Evolutionary conservation across 2,329 filamentous ascomycete genomes (phyloP).

Genomic region (Dendrostoma leiphaemia): DNA sequence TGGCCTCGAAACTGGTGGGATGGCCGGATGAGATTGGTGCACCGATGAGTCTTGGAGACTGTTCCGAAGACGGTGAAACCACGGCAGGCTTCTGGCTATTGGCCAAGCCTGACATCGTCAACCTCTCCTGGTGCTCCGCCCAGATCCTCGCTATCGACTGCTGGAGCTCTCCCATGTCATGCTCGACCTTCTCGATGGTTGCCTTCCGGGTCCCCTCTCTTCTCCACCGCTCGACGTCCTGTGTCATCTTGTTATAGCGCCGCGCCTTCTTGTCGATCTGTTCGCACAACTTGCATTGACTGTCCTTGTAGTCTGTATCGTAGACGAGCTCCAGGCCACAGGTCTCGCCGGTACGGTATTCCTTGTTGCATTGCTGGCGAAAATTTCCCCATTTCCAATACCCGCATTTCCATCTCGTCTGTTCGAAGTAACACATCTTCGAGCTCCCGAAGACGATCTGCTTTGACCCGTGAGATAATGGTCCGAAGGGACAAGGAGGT

Average conservation of each 20-base stretch:
- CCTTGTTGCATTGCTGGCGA: slow-evolving; percentile 87
- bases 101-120: slow-evolving; percentile 39
- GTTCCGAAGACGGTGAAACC: no score
- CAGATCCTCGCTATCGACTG: slow-evolving; percentile 55
- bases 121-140: slow-evolving; percentile 35
- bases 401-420: slow-evolving; percentile 79
- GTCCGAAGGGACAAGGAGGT: no score
- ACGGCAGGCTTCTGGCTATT: no score
- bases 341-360: slow-evolving; percentile 94
- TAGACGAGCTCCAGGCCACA: slow-evolving; percentile 92
- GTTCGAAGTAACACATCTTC: slow-evolving; percentile 93
- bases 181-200: slow-evolving; percentile 68
- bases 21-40: no score
- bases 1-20: no score
- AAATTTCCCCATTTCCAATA: slow-evolving; percentile 97
- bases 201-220: slow-evolving; percentile 71
- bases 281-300: slow-evolving; percentile 80
- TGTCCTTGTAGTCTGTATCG: slow-evolving; percentile 60
- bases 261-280: slow-evolving; percentile 85
- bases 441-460: no score
- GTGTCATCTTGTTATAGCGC: slow-evolving; percentile 69
- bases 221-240: slow-evolving; percentile 75
- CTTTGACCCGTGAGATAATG: no score
- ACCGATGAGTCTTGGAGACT: no score
- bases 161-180: slow-evolving; percentile 65